Conservation (phyloP, 1,139 yeast species). For the Yamadazyma triangularis region DNA sequence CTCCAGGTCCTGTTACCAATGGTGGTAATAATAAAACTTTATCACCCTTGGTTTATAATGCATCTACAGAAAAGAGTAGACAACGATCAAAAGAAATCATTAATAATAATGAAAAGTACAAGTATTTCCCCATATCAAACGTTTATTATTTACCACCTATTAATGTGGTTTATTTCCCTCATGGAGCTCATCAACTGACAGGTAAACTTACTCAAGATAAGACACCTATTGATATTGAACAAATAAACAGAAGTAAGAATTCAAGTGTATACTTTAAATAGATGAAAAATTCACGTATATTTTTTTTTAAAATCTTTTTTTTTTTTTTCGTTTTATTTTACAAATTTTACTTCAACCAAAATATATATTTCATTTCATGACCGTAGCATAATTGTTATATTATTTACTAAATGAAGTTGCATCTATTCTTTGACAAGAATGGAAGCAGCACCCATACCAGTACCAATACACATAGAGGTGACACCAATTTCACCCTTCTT, state of each 20-base stretch:
- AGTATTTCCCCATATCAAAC: conserved; percentile 53
- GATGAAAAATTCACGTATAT: neutral
- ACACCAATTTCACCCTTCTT: conserved; percentile 80
- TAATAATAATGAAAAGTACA: conserved; percentile 26
- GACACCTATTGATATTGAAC: conserved; percentile 8
- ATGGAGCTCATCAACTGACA: conserved; percentile 45
- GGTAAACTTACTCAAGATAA: conserved; percentile 3
- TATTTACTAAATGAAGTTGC: too few relatives aligned
- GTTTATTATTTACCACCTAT: conserved; percentile 58
- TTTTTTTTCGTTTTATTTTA: too few relatives aligned
- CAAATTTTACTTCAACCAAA: too few relatives aligned
- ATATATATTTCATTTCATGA: too few relatives aligned
- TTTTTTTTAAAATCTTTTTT: too few relatives aligned
- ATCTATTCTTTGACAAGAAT: conserved; percentile 56
- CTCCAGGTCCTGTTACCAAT: conserved; percentile 4
- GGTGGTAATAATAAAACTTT: conserved; percentile 5
- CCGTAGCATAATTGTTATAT: too few relatives aligned
- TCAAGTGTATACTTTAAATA: conserved; percentile 30
- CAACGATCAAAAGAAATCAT: conserved; percentile 2
- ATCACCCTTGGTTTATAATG: too few relatives aligned
- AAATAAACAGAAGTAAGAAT: conserved; percentile 17
- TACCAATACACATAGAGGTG: conserved; percentile 95
- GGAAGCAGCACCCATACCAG: conserved; percentile 98
- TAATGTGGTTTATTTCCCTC: conserved; percentile 58
- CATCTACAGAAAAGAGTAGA: too few relatives aligned